Percentiles rank a stretch among this genome's conserved stretches.
Conservation (phyloP, 148 eudicot genomes). For the Tetragonia tetragonoides region DNA sequence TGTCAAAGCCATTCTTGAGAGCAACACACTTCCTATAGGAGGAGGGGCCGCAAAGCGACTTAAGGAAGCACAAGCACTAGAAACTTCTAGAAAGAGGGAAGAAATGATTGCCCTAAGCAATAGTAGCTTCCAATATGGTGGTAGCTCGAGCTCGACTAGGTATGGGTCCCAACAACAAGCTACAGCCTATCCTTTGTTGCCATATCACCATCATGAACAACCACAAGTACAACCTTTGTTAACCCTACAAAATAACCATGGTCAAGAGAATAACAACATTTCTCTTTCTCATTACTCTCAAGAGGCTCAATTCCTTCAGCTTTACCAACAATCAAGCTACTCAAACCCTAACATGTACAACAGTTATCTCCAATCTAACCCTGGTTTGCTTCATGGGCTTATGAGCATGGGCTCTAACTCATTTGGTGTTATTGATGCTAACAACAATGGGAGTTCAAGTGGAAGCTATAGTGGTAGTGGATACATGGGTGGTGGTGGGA, state of each 20-base stretch:
- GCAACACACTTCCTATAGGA: constrained; percentile 87
- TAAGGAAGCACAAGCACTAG: constrained; percentile 91
- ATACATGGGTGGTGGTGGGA: constrained; percentile 30
- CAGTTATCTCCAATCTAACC: constrained; percentile 54
- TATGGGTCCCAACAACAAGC: constrained; percentile 29
- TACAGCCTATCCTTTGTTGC: constrained; percentile 50
- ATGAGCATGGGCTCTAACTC: constrained; percentile 55
- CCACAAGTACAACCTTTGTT: constrained; percentile 42
- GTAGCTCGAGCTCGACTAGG: constrained; percentile 20
- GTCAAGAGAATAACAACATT: constrained; percentile 32
- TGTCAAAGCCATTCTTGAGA: constrained; percentile 86
- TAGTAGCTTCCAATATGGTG: constrained; percentile 38
- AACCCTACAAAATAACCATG: constrained; percentile 49
- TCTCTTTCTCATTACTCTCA: constrained; percentile 42
- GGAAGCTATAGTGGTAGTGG: constrained; percentile 54
- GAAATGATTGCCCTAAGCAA: constrained; percentile 60
- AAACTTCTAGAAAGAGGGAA: constrained; percentile 77
- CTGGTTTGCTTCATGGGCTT: constrained; percentile 70
- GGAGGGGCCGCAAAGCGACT: constrained; percentile 93
- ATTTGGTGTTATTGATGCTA: constrained; percentile 40
- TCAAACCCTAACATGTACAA: constrained; percentile 36
- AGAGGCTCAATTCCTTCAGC: constrained; percentile 38
- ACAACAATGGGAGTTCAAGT: constrained; percentile 50
- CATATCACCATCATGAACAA: constrained; percentile 33
- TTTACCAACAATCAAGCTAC: constrained; percentile 45